Evolutionary conservation across 164 flowering plant genomes (phyloP), one percentile per base, ranked within the genome.

Genomic region (Chloranthus sessilifolius): DNA sequence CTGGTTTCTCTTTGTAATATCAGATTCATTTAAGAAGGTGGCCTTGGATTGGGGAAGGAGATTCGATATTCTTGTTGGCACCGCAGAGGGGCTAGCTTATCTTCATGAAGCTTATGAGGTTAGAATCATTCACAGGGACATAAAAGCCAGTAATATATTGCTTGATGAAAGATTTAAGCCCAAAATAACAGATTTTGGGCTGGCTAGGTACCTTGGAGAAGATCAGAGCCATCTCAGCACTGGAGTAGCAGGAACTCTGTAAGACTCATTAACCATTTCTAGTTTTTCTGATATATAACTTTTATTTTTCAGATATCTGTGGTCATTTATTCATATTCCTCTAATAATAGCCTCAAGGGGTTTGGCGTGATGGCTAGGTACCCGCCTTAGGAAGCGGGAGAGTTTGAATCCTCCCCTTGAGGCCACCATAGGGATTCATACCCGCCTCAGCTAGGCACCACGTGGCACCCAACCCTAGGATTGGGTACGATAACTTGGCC

Each of bases 151-250:
- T 21, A 51, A 51, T 51, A 51, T 51, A 36, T 45, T 52, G 11
- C 12, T 52, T 10, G 56, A 53, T 28, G 56, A 53, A 14, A 40
- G 38, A 53, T 53, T 53, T 27, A 53, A 30, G 33, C 47, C 56
- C 16, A 53, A 53, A 21, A 53, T 53, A 19, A 47, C 56, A 27
- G 56, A 53, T 53, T 53, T 53, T 43, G 58, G 58, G 17, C 49
- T 43, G 3, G 58, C 58, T 3, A 23, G 58, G 21, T 43, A 31
- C 43, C 43, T 53, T 33, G 58, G 40, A 5, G 40, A 53, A 30
- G 58, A 24, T 27, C 58, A 43, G 49, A 53, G 30, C 35, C 58
- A 53, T 43, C 58, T 53, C 39, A 53, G 56, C 16, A 53, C 56
- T 12, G 56, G 56, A 8, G 4, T 53, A 19, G 56, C 56, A 10